Base-by-base conservation (phyloP, 768 basidiomycete genomes). In the Cystoderma amianthinum region DNA sequence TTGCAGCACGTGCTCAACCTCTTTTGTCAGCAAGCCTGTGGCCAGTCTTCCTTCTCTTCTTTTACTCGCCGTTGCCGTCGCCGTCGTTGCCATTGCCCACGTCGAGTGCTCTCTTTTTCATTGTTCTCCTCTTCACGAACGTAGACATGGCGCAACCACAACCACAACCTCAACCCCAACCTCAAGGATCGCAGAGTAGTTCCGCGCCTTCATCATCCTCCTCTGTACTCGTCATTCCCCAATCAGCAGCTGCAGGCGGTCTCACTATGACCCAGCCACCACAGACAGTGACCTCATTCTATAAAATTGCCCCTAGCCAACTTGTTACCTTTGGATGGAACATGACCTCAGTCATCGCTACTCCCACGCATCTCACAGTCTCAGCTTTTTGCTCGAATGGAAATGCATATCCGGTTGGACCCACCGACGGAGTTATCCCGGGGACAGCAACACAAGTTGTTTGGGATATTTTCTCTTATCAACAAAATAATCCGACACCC, bases 301-400 rank as follows among this genome's bases (percentile, higher is more conserved):
- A 80, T 71, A 92, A 93, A 73, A 85, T 96, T 55, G 86, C 89
- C 0, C 64, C 67, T 1, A 69, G 67, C 38, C 73, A 88, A 48
- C 64, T 68, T 45, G 78, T 96, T 55, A 95, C 91, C 16, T 89
- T 96, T 58, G 93, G 74, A 9, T 96, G 92, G 94, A 91, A 90
- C 62, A 75, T 91, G 53, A 89, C 88, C 12, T 70, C 71, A 43
- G 66, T 97, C 32, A 63, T 84, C 48, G 74, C 68, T 32, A 80
- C 75, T 0, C 92, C 92, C 0, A 76, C 79, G 2, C 69, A 70
- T 49, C 73, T 95, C 45, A 94, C 92, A 11, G 71, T 95, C 46
- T 78, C 78, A 28, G 92, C 92, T 20, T 71, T 82, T 33, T 85
- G 86, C 60, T 80, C 81, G 11, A 93, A 94, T 55, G 87, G 87